Conservation (phyloP, 139 green algal species). For the Spirogloea muscicola region DNA sequence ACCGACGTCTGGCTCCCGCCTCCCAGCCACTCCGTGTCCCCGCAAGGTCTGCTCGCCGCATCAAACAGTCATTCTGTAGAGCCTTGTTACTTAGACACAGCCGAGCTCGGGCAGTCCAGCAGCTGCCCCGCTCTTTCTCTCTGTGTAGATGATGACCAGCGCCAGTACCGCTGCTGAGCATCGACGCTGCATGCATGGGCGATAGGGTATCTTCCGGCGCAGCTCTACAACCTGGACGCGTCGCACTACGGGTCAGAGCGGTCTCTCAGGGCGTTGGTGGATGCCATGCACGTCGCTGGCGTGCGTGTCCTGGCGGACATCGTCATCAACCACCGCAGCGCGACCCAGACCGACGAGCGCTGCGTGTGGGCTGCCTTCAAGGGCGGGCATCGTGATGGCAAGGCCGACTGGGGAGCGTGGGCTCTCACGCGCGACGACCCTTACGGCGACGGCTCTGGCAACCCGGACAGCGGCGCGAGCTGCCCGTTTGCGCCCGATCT, state of each 20-base stretch:
- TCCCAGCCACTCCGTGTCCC: slow-evolving; percentile 47
- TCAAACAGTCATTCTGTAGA: neutral
- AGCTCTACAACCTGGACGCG: slow-evolving; percentile 57
- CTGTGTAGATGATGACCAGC: neutral
- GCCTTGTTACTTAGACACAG: no score
- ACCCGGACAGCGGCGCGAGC: slow-evolving; percentile 54
- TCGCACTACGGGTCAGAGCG: slow-evolving; percentile 50
- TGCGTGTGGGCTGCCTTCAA: slow-evolving; percentile 24
- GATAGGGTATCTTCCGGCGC: slow-evolving; percentile 50
- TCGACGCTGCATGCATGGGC: neutral
- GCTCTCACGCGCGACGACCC: neutral
- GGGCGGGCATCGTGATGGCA: slow-evolving; percentile 2
- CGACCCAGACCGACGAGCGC: neutral
- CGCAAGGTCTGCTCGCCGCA: slow-evolving; percentile 22
- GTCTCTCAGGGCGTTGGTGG: slow-evolving; percentile 43
- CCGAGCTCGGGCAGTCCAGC: no score
- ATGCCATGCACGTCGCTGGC: slow-evolving; percentile 23
- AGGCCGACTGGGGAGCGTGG: slow-evolving; percentile 14
- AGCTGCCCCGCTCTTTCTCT: no score
- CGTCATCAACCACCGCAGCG: slow-evolving; percentile 63
- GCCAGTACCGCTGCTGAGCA: neutral
- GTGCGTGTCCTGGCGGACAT: slow-evolving; percentile 53
- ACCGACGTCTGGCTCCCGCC: slow-evolving; percentile 58
- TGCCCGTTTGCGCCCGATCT: slow-evolving; percentile 73
- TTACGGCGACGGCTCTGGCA: slow-evolving; percentile 45